Conservation (phyloP, 2,329 filamentous ascomycete species). For the Podosphaera xanthii region DNA sequence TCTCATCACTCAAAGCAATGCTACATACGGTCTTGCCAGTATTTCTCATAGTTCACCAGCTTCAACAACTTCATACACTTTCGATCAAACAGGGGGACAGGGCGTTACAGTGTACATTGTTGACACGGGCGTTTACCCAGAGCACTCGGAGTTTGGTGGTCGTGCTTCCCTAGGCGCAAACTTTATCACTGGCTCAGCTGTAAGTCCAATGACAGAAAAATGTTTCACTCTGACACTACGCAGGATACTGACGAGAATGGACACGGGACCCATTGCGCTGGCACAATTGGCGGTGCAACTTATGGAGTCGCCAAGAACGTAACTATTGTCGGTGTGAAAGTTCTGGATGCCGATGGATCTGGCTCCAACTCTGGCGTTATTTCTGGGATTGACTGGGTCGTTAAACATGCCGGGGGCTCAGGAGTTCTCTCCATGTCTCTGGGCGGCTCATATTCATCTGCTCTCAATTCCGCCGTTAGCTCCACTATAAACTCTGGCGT, state of each 20-base stretch:
- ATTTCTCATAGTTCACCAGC: conserved; percentile 12
- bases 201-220: conserved; percentile 5
- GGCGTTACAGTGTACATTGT: conserved; percentile 18
- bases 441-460: conserved; percentile 22
- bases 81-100: conserved; percentile 16
- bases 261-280: conserved; percentile 22
- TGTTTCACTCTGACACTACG: conserved; percentile 4
- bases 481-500: conserved; percentile 25
- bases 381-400: conserved; percentile 18
- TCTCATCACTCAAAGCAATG: conserved; percentile 10
- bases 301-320: conserved; percentile 21
- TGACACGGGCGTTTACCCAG: conserved; percentile 17
- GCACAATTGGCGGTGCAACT: conserved; percentile 18
- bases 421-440: conserved; percentile 33
- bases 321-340: conserved; percentile 20
- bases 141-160: conserved; percentile 18
- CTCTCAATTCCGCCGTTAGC: conserved; percentile 30
- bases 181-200: conserved; percentile 14
- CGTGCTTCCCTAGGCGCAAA: conserved; percentile 17
- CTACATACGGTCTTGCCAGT: conserved; percentile 16
- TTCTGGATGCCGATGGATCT: conserved; percentile 14
- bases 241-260: conserved; percentile 18
- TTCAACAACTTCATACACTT: conserved; percentile 14
- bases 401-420: conserved; percentile 13
- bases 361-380: conserved; percentile 18